Conservation (phyloP, 768 basidiomycete species). For the Udeniomyces megalosporus region DNA sequence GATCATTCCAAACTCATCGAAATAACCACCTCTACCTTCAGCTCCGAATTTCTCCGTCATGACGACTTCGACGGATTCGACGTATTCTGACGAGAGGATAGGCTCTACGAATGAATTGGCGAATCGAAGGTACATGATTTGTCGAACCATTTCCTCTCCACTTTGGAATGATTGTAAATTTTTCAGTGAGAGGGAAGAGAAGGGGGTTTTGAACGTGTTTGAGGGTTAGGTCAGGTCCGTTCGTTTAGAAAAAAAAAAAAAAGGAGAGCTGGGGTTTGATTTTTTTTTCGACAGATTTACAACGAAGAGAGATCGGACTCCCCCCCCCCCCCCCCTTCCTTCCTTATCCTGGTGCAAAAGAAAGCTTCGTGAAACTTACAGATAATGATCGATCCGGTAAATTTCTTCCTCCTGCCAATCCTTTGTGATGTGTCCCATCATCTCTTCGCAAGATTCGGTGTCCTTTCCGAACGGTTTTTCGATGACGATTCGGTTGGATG, state of each 20-base stretch:
- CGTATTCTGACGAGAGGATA: slow-evolving; percentile 9
- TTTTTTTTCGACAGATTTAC: too few species aligned
- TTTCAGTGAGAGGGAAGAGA: too few species aligned
- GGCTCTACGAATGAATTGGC: slow-evolving; percentile 15
- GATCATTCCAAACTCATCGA: slow-evolving; percentile 21
- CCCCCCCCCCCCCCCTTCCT: too few species aligned
- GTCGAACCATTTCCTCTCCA: not conserved
- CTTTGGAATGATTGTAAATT: too few species aligned
- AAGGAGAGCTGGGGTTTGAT: not conserved
- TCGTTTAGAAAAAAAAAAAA: too few species aligned
- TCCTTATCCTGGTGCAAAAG: too few species aligned
- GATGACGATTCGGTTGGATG: slow-evolving; percentile 15
- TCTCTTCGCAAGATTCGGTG: slow-evolving; percentile 14
- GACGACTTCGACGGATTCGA: slow-evolving; percentile 16
- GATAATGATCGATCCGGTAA: slow-evolving; percentile 19
- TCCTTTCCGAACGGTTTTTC: slow-evolving; percentile 22
- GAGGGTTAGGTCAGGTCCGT: too few species aligned
- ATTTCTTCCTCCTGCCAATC: slow-evolving; percentile 19
- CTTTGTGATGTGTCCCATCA: slow-evolving; percentile 17
- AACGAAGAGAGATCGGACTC: too few species aligned
- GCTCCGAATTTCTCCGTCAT: slow-evolving; percentile 18
- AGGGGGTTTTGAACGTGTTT: too few species aligned
- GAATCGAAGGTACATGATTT: slow-evolving; percentile 10
- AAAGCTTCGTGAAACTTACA: not conserved
- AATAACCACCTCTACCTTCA: slow-evolving; percentile 20